phyloP scores from a whole-genome alignment of 768 basidiomycete genomes.

The Naganishia randhawae region DNA sequence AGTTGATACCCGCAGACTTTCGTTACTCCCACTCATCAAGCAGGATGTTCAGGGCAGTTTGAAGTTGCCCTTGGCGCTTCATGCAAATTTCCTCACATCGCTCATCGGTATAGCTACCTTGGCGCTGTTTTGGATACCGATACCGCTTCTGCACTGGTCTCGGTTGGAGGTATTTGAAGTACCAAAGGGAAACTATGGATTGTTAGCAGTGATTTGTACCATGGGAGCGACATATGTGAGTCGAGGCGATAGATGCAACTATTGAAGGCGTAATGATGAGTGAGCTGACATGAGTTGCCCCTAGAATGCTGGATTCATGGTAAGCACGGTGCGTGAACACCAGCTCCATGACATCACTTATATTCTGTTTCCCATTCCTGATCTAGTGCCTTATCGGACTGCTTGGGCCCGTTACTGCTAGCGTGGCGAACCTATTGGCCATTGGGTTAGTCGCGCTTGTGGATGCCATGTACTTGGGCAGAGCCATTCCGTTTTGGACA shows the following conservation, averaged over 20 bases:
- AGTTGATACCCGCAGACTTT: neutral
- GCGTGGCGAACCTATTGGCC: constrained; percentile 88
- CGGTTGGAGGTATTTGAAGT: constrained; percentile 65
- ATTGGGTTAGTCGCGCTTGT: constrained; percentile 81
- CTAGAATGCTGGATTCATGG: constrained; percentile 77
- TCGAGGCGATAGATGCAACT: neutral
- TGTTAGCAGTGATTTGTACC: constrained; percentile 66
- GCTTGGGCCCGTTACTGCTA: constrained; percentile 83
- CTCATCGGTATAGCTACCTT: constrained; percentile 74
- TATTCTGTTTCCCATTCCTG: neutral
- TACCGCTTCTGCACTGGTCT: constrained; percentile 68
- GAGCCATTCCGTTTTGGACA: constrained; percentile 67
- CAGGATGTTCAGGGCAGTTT: neutral
- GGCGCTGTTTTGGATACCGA: constrained; percentile 69
- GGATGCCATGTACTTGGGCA: constrained; percentile 68
- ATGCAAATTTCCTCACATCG: constrained; percentile 76
- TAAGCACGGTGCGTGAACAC: constrained; percentile 38
- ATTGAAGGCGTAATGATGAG: neutral
- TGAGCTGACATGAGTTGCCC: neutral
- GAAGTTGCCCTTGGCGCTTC: constrained; percentile 70
- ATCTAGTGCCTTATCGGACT: constrained; percentile 77
- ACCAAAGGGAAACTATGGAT: constrained; percentile 57
- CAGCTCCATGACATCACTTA: neutral
- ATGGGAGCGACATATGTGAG: constrained; percentile 63
- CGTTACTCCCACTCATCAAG: constrained; percentile 13